Conservation (phyloP, 257 asterid species). For the Solanum sparsipilum region DNA sequence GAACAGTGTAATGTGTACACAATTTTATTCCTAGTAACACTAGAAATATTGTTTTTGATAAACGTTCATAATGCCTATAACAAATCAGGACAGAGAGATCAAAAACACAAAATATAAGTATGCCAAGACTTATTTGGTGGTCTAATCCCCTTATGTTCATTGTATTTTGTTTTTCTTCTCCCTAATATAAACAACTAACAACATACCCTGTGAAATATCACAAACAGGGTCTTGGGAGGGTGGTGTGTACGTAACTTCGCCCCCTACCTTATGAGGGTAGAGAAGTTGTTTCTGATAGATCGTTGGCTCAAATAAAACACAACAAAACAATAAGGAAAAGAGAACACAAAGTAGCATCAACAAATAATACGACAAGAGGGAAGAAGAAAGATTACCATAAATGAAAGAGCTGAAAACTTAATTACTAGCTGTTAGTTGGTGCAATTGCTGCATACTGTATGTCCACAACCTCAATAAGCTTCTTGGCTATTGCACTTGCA, state of each 20-base stretch:
- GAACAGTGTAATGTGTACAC: neutral
- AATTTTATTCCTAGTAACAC: neutral
- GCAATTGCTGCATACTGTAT: constrained; percentile 57
- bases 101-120: neutral
- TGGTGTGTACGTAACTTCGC: neutral
- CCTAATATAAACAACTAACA: neutral
- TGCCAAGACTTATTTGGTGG: neutral
- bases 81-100: neutral
- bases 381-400: neutral
- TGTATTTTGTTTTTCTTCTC: neutral
- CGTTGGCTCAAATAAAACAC: neutral
- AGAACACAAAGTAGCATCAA: neutral
- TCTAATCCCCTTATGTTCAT: neutral
- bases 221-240: neutral
- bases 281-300: neutral
- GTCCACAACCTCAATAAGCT: constrained; percentile 75
- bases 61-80: neutral
- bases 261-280: neutral
- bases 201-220: neutral
- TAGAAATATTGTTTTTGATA: fast-evolving
- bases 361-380: neutral
- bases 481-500: constrained; percentile 83
- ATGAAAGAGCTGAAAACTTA: constrained; percentile 7
- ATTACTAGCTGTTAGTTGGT: constrained; percentile 44
- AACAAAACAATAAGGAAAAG: neutral